Percentiles rank a stretch among this genome's conserved stretches.
These are phyloP conservation scores for Cicer chorassanicum DNA, from an alignment of 306 rosid genomes.

Conservation along the genomic window DNA sequence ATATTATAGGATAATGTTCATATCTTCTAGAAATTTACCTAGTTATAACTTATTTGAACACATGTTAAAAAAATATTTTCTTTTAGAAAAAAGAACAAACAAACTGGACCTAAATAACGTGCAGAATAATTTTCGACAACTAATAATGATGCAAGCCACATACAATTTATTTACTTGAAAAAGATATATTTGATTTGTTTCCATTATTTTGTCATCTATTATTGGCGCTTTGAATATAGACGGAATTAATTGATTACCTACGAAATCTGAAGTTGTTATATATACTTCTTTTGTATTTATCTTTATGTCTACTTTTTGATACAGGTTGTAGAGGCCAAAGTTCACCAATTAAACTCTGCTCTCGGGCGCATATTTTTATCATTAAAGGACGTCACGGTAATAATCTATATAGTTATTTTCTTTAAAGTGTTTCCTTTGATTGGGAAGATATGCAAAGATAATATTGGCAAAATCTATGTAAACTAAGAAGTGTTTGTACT, in stretches of 20 bases:
- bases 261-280: conserved; percentile 5
- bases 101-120: too few species aligned
- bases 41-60: background rate
- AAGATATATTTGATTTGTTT: too few species aligned
- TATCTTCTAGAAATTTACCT: conserved; percentile 17
- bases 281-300: conserved; percentile 39
- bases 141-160: too few species aligned
- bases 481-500: conserved; percentile 17
- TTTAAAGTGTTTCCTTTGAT: conserved; percentile 18
- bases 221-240: background rate
- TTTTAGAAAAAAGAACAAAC: background rate
- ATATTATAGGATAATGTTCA: background rate
- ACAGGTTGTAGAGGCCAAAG: conserved; percentile 93
- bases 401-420: conserved; percentile 16
- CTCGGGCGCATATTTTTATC: conserved; percentile 84
- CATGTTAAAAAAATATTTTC: background rate
- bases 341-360: conserved; percentile 74
- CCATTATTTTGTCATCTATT: conserved; percentile 15
- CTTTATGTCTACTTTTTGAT: conserved; percentile 41
- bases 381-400: conserved; percentile 80
- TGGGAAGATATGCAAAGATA: conserved; percentile 6
- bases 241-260: background rate
- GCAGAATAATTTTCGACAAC: too few species aligned
- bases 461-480: conserved; percentile 22
- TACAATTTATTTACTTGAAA: too few species aligned